phyloP scores from a whole-genome alignment of 352 stramenopile genomes.

The Phytophthora citrophthora region DNA sequence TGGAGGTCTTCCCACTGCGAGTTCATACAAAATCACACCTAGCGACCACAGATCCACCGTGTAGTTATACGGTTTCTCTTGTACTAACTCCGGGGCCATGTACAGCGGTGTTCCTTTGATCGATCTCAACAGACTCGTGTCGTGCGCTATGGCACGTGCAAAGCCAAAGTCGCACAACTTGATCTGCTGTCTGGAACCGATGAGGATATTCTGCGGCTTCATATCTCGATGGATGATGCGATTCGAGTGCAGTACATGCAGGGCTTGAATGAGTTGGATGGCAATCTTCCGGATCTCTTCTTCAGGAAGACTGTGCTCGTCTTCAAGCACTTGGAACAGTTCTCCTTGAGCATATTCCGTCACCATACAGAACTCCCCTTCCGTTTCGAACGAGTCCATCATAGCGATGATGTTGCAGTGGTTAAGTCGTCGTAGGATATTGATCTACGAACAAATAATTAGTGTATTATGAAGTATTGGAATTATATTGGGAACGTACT shows the following conservation, averaged over 20 bases:
- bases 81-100: slow-evolving; percentile 95
- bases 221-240: slow-evolving; percentile 96
- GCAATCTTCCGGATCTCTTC: slow-evolving; percentile 88
- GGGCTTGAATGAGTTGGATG: slow-evolving; percentile 91
- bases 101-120: slow-evolving; percentile 96
- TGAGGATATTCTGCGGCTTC: slow-evolving; percentile 94
- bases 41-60: slow-evolving; percentile 96
- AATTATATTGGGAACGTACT: slow-evolving; percentile 37
- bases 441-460: slow-evolving; percentile 66
- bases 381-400: slow-evolving; percentile 95
- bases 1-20: slow-evolving; percentile 90
- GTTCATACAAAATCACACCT: slow-evolving; percentile 95
- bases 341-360: slow-evolving; percentile 95
- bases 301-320: slow-evolving; percentile 91
- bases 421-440: slow-evolving; percentile 90
- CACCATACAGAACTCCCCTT: slow-evolving; percentile 94
- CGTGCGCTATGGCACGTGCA: slow-evolving; percentile 88
- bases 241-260: slow-evolving; percentile 95
- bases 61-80: slow-evolving; percentile 94
- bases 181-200: slow-evolving; percentile 91
- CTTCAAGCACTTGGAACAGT: slow-evolving; percentile 93
- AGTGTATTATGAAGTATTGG: neutral
- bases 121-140: slow-evolving; percentile 90
- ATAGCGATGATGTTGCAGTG: slow-evolving; percentile 96
- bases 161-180: slow-evolving; percentile 97